phyloP scores from a whole-genome alignment of 2,329 filamentous ascomycete species.

The Calonectria crousiana region DNA sequence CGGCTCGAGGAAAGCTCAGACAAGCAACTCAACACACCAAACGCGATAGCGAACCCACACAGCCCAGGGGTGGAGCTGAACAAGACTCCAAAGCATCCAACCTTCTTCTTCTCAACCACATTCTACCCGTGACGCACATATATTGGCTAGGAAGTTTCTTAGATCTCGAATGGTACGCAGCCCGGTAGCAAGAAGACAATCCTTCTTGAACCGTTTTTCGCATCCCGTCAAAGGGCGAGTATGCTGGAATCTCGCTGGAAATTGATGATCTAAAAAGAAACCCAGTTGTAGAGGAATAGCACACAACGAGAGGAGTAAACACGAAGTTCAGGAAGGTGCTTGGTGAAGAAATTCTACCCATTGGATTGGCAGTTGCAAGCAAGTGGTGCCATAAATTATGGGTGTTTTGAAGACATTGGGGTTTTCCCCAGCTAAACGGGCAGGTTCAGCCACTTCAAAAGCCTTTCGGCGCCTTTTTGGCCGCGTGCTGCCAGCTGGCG shows the following conservation, averaged over 20 bases:
- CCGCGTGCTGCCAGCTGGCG: constrained; percentile 41
- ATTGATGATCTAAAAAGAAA: too few relatives aligned
- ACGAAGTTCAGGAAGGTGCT: neutral
- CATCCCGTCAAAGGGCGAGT: too few relatives aligned
- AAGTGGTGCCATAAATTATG: constrained; percentile 26
- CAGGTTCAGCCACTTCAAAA: constrained; percentile 40
- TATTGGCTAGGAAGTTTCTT: neutral
- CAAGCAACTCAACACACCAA: neutral
- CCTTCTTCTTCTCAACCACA: neutral
- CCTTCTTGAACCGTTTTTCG: too few relatives aligned
- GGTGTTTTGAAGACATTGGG: constrained; percentile 35
- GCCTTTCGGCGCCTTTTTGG: constrained; percentile 49
- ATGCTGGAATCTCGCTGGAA: too few relatives aligned
- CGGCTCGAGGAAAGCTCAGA: neutral
- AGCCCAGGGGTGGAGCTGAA: neutral
- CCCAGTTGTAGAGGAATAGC: neutral
- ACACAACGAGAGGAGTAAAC: neutral
- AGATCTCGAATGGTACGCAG: too few relatives aligned
- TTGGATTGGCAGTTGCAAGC: neutral
- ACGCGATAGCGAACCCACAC: neutral
- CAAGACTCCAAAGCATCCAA: neutral
- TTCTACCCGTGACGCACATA: neutral
- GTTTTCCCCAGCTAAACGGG: constrained; percentile 38
- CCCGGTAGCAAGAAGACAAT: too few relatives aligned
- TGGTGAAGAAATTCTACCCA: too few relatives aligned